Percentiles rank a stretch among this genome's conserved stretches.
These are phyloP conservation scores for Eremothecium sinecaudum DNA, from an alignment of 1,139 yeast genomes.

Conservation along the genomic window DNA sequence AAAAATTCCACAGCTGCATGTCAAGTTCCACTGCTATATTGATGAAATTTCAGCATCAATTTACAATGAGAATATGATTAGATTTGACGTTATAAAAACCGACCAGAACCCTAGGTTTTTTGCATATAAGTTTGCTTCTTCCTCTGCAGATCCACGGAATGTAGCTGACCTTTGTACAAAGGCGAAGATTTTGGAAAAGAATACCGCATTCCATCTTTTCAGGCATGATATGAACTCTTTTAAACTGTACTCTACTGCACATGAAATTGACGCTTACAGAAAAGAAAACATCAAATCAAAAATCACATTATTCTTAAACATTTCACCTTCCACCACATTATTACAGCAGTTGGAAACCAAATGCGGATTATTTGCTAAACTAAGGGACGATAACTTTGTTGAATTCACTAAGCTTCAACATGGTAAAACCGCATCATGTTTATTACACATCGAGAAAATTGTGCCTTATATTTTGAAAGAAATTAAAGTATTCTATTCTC, in stretches of 20 bases:
- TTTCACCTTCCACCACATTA: conserved; percentile 31
- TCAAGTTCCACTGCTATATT: conserved; percentile 61
- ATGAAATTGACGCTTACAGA: conserved; percentile 50
- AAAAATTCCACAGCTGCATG: conserved; percentile 58
- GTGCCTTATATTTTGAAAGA: too few relatives aligned
- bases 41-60: conserved; percentile 42
- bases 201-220: conserved; percentile 81
- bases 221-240: conserved; percentile 37
- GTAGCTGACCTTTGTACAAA: conserved; percentile 63
- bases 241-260: conserved; percentile 68
- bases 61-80: conserved; percentile 34
- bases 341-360: conserved; percentile 35
- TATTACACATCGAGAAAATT: too few relatives aligned
- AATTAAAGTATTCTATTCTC: too few relatives aligned
- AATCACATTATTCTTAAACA: conserved; percentile 57
- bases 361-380: conserved; percentile 41
- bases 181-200: conserved; percentile 68
- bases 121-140: conserved; percentile 27
- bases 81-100: conserved; percentile 25
- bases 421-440: too few relatives aligned
- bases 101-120: conserved; percentile 15
- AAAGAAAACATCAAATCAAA: conserved; percentile 54
- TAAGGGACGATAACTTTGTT: conserved; percentile 11
- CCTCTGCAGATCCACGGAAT: conserved; percentile 32
- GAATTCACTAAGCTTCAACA: too few relatives aligned